phyloP scores from a whole-genome alignment of 805 yeast species.

The Candida koratica region DNA sequence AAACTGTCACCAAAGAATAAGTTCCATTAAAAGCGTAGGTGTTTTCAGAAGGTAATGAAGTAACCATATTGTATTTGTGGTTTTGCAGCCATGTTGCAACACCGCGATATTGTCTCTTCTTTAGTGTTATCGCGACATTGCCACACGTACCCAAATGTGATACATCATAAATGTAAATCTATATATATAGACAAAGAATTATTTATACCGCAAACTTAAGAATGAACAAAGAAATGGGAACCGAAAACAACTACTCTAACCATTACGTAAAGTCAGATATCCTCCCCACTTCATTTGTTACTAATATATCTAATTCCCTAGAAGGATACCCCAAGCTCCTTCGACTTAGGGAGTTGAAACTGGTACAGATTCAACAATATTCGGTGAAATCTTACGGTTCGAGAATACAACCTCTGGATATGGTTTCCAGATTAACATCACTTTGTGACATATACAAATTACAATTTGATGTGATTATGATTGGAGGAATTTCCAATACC shows the following conservation, averaged over 20 bases:
- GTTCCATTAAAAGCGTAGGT: neutral
- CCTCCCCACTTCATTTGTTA: constrained; percentile 59
- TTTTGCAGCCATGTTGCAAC: too few species aligned
- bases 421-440: constrained; percentile 38
- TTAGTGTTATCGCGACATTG: too few species aligned
- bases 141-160: too few species aligned
- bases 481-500: constrained; percentile 78
- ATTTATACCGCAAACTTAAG: too few species aligned
- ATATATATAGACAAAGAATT: too few species aligned
- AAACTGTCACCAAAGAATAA: neutral
- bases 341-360: constrained; percentile 61
- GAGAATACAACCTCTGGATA: constrained; percentile 45
- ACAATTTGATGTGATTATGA: constrained; percentile 86
- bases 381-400: constrained; percentile 66
- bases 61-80: too few species aligned
- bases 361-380: constrained; percentile 48
- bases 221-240: neutral
- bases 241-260: constrained; percentile 70
- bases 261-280: constrained; percentile 60
- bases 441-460: constrained; percentile 61
- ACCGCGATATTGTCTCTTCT: too few species aligned
- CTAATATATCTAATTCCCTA: constrained; percentile 62
- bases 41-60: too few species aligned
- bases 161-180: constrained; percentile 1
- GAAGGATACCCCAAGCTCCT: constrained; percentile 86